Conservation (phyloP, 139 green algal species). For the Asterochloris erici region DNA sequence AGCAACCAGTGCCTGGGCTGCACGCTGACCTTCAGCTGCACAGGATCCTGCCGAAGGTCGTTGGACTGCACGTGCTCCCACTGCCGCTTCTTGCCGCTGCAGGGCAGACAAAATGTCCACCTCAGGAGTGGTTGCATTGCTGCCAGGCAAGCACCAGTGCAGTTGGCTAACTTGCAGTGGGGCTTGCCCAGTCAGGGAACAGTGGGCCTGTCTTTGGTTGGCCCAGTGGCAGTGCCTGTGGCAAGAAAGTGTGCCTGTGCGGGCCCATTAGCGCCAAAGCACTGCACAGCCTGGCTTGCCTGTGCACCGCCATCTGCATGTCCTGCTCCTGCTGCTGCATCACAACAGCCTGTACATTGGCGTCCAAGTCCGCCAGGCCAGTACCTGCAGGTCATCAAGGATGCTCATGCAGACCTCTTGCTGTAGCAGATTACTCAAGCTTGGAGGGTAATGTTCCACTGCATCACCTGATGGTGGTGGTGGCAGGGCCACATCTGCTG, state of each 20-base stretch:
- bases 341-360: slow-evolving; percentile 4
- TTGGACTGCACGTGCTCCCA: no score
- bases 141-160: not conserved
- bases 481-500: not conserved
- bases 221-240: not conserved
- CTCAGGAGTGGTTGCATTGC: no score
- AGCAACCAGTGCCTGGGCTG: no score
- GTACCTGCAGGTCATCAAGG: not conserved
- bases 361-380: not conserved
- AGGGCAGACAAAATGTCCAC: no score
- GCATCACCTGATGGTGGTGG: not conserved
- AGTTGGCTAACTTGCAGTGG: not conserved
- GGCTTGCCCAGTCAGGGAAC: not conserved
- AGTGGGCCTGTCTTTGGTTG: no score
- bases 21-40: no score
- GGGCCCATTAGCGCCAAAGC: not conserved
- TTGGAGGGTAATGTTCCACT: not conserved
- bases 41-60: no score
- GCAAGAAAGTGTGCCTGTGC: not conserved
- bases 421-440: not conserved
- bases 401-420: not conserved
- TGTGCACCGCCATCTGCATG: not conserved
- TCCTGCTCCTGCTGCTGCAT: slow-evolving; percentile 13
- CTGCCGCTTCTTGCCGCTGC: no score
- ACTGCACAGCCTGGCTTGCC: not conserved